Evolutionary conservation across 2,329 filamentous ascomycete genomes (phyloP).

Genomic region (Dactylellina haptotyla): DNA sequence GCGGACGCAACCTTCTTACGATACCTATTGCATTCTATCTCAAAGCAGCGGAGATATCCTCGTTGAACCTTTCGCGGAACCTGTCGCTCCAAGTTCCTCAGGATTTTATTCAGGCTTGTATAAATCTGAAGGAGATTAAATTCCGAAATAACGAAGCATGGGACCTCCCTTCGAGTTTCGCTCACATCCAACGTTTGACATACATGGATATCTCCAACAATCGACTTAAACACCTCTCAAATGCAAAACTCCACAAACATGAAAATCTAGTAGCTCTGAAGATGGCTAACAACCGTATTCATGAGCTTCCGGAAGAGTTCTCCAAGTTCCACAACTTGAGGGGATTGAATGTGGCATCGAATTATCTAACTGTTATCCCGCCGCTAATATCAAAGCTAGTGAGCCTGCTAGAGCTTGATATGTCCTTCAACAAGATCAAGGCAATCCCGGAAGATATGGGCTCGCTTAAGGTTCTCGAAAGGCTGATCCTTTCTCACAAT

Average conservation of each 20-base stretch:
- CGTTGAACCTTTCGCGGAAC: conserved; percentile 91
- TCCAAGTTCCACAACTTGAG: conserved; percentile 80
- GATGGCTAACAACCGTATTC: conserved; percentile 90
- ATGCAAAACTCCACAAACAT: conserved; percentile 81
- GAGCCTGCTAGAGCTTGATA: conserved; percentile 88
- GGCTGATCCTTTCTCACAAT: conserved; percentile 96
- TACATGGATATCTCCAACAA: conserved; percentile 97
- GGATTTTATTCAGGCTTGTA: conserved; percentile 94
- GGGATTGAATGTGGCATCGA: conserved; percentile 91
- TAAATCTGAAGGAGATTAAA: conserved; percentile 91
- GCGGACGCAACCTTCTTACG: conserved; percentile 87
- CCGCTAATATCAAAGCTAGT: conserved; percentile 83
- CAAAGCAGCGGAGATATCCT: conserved; percentile 90
- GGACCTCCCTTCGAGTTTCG: conserved; percentile 83
- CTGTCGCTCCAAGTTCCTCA: conserved; percentile 90
- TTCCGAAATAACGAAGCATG: conserved; percentile 94
- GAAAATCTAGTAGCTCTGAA: conserved; percentile 85
- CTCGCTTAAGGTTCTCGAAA: conserved; percentile 79
- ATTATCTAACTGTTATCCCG: conserved; percentile 86
- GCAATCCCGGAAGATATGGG: conserved; percentile 81
- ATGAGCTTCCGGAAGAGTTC: conserved; percentile 81
- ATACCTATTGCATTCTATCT: conserved; percentile 95
- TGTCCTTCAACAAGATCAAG: conserved; percentile 94
- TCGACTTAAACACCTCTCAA: conserved; percentile 83
- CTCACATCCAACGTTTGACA: conserved; percentile 81